Base-by-base conservation (phyloP, 2,329 filamentous ascomycete genomes). In the Colletotrichum neosansevieriae region DNA sequence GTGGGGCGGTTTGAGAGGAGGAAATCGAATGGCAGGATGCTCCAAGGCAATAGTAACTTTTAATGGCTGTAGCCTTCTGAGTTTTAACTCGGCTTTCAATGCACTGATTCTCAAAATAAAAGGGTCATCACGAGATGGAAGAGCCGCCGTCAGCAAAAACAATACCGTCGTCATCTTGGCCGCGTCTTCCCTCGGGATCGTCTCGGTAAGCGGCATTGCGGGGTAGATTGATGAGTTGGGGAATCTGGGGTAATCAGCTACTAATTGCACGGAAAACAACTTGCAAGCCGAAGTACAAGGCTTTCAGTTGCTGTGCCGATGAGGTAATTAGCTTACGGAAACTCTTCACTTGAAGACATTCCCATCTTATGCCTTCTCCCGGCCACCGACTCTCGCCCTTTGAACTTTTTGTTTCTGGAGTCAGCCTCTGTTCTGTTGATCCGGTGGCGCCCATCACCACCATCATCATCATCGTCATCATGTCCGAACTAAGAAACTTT, bases 401-500 rank as follows among this genome's bases (percentile, higher is more conserved):
- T 19, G 21, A 5, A 24, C 4, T 24, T 4, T 21, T 21, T 24
- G 24, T 24, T 24, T 5, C 4, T 24, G 24, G 21, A 24, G 24
- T 24, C 24, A 24, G 13, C n/a, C 42, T 10, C 21, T 29, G 12
- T 12, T 10, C 21, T 29, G 12, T 12, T n/a, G 36, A 42, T 15
- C 12, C 53, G 24, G n/a, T 17, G 19, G 19, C 38, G n/a, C 36
- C 13, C 21, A 47, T 21, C 21, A 21, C 4, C 21, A 3, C 13
- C 21, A 47, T 21, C 21, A 21, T 21, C 21, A 3, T 4, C 21
- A 21, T 21, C 4, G 4, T 13, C 40, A 67, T 17, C 60, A 77
- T 78, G 77, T 76, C 76, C 2, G 60, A 77, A 6, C 68, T 79
- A 49, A 69, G 67, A 24, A 71, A 75, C 63, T 76, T 78, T 60